These are phyloP conservation scores for Debaryomyces sp. DNA, from an alignment of 1,139 yeast species.

Conservation along the genomic window DNA sequence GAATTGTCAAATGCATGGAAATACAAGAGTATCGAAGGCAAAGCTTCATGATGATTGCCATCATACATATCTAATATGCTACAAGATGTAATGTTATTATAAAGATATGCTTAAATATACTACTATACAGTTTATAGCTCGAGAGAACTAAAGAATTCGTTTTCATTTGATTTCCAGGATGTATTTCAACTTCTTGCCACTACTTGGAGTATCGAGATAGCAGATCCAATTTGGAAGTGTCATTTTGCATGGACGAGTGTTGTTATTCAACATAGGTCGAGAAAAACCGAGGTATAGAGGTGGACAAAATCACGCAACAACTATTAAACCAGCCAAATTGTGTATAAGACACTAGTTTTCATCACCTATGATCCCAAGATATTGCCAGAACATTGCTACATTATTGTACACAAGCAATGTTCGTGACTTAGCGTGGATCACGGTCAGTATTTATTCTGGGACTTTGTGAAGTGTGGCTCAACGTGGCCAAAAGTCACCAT, in stretches of 20 bases:
- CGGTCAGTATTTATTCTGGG: not conserved
- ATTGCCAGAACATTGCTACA: not conserved
- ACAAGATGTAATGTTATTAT: not conserved
- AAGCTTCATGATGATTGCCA: too few species aligned
- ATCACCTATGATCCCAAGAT: not conserved
- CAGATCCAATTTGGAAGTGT: not conserved
- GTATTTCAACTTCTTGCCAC: not conserved
- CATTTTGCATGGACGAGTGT: not conserved
- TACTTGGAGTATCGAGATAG: not conserved
- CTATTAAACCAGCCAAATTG: not conserved
- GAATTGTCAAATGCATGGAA: too few species aligned
- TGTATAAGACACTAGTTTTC: not conserved
- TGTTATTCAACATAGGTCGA: not conserved
- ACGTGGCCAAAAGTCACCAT: not conserved
- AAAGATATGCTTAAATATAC: not conserved
- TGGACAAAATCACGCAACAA: not conserved
- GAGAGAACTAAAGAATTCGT: not conserved
- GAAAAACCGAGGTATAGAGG: not conserved
- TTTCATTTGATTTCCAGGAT: not conserved
- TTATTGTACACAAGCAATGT: not conserved
- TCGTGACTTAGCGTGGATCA: not conserved
- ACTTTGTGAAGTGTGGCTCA: not conserved
- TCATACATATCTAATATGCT: not conserved
- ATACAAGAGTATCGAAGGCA: too few species aligned
- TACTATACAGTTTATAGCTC: not conserved